These are phyloP conservation scores for Amauroascus niger DNA, from an alignment of 2,329 filamentous ascomycete species.

Conservation along the genomic window DNA sequence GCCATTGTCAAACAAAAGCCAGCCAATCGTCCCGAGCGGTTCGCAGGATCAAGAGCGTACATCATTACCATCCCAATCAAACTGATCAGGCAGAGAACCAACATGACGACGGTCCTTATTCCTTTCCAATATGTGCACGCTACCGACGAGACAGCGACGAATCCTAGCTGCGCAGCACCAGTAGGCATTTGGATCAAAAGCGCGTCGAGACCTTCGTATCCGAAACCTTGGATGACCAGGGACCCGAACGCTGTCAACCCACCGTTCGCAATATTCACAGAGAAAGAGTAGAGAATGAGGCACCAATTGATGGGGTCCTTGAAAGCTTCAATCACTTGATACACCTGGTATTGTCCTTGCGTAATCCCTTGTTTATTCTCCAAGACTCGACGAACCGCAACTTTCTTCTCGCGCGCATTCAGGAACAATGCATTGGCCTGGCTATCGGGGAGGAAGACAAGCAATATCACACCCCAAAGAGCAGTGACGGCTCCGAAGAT, in stretches of 20 bases:
- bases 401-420: conserved; percentile 42
- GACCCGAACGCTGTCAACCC: conserved; percentile 52
- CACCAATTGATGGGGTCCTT: conserved; percentile 42
- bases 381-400: conserved; percentile 47
- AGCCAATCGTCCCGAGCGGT: conserved; percentile 21
- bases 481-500: conserved; percentile 52
- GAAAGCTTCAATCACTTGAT: conserved; percentile 49
- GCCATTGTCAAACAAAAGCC: not conserved
- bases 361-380: conserved; percentile 52
- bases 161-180: conserved; percentile 29
- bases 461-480: conserved; percentile 50
- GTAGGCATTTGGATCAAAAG: conserved; percentile 47
- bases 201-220: conserved; percentile 46
- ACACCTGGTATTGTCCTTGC: conserved; percentile 46
- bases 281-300: conserved; percentile 44
- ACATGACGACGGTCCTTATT: conserved; percentile 47
- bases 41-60: conserved; percentile 39
- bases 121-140: conserved; percentile 44
- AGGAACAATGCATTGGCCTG: conserved; percentile 48
- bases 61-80: conserved; percentile 35
- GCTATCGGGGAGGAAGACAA: conserved; percentile 49
- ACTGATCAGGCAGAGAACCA: conserved; percentile 32
- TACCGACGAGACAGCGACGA: conserved; percentile 43
- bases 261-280: conserved; percentile 47
- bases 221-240: conserved; percentile 50